phyloP scores from a whole-genome alignment of 371 early-diverging fungal species.

The Circinella minor region DNA sequence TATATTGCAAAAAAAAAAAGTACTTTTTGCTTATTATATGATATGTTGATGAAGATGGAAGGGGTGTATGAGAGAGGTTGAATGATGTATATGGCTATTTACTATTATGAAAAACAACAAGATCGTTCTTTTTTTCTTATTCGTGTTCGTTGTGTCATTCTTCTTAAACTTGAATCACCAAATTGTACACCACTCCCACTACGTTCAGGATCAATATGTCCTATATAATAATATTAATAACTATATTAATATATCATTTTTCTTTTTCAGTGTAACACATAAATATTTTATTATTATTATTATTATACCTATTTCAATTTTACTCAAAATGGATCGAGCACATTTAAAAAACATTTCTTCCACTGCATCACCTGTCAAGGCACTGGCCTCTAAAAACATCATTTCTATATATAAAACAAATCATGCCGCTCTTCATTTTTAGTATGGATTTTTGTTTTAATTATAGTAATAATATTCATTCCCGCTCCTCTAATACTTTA shows the following conservation, averaged over 20 bases:
- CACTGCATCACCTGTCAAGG: conserved; percentile 63
- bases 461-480: not conserved
- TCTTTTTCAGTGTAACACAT: too few species aligned
- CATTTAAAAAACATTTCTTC: conserved; percentile 68
- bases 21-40: not conserved
- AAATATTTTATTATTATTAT: not conserved
- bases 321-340: conserved; percentile 62
- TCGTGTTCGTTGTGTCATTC: conserved; percentile 66
- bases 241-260: too few species aligned
- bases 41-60: not conserved
- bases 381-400: conserved; percentile 69
- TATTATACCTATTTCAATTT: conserved; percentile 60
- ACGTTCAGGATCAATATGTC: conserved; percentile 66
- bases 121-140: conserved; percentile 56
- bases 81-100: not conserved
- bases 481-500: conserved; percentile 17
- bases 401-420: conserved; percentile 42
- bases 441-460: not conserved
- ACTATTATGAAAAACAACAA: conserved; percentile 49
- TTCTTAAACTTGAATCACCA: conserved; percentile 63
- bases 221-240: conserved; percentile 13
- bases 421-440: not conserved
- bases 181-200: conserved; percentile 69
- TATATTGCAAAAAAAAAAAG: not conserved
- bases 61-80: not conserved